phyloP scores from a whole-genome alignment of 225 moss, liverwort and hornwort species.

The Antitrichia curtipendula region DNA sequence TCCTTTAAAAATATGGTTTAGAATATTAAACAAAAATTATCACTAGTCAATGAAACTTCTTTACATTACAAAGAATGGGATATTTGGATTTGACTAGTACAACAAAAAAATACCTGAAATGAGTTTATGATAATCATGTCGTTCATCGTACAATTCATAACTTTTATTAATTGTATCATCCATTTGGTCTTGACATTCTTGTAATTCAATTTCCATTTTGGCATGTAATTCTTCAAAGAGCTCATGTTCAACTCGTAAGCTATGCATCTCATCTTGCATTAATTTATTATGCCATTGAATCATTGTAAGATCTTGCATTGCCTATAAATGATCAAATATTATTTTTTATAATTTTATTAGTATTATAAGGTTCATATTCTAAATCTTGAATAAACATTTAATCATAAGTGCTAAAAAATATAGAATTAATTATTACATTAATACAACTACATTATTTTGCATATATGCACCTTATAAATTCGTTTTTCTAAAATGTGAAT shows the following conservation, averaged over 20 bases:
- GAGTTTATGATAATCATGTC: slow-evolving; percentile 80
- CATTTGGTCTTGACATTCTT: slow-evolving; percentile 64
- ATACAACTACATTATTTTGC: not conserved
- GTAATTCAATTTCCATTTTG: slow-evolving; percentile 77
- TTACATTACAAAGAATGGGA: not conserved
- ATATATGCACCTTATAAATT: slow-evolving; percentile 39
- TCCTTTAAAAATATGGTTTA: not conserved
- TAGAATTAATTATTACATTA: no score
- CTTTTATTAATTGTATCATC: slow-evolving; percentile 52
- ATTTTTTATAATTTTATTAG: not conserved
- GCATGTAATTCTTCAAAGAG: slow-evolving; percentile 68
- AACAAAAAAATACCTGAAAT: slow-evolving; percentile 46
- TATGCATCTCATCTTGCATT: slow-evolving; percentile 81
- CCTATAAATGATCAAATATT: not conserved
- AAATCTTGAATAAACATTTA: not conserved
- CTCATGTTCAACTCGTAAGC: slow-evolving; percentile 59
- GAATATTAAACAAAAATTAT: not conserved
- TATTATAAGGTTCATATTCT: not conserved
- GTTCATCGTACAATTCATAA: slow-evolving; percentile 69
- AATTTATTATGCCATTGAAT: slow-evolving; percentile 77
- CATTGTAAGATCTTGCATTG: slow-evolving; percentile 79
- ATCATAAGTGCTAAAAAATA: not conserved
- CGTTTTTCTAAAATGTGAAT: slow-evolving; percentile 81
- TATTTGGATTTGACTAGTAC: not conserved
- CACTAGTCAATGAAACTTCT: no score